Conservation (phyloP, 2,329 filamentous ascomycete genomes). For the Pseudocercospora fijiensis region DNA sequence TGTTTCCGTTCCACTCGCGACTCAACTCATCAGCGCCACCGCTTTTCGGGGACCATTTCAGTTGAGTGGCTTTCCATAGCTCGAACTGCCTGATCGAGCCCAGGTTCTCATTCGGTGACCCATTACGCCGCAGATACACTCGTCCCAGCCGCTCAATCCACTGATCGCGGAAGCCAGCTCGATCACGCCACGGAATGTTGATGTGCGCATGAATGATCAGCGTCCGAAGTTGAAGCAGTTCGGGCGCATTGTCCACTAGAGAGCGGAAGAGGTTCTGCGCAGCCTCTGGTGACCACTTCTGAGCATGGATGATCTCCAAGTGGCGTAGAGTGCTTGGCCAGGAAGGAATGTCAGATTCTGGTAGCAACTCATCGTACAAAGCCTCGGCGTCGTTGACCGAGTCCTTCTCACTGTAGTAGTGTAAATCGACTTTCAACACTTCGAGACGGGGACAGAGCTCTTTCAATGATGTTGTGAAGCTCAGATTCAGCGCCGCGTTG, state of each 20-base stretch:
- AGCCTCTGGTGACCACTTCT: slow-evolving; percentile 67
- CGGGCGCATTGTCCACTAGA: slow-evolving; percentile 67
- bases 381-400: slow-evolving; percentile 71
- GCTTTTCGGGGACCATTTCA: background rate
- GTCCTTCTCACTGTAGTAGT: slow-evolving; percentile 70
- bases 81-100: slow-evolving; percentile 46
- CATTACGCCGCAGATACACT: slow-evolving; percentile 59
- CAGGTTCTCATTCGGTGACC: slow-evolving; percentile 47
- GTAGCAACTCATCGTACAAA: slow-evolving; percentile 67
- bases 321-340: slow-evolving; percentile 74
- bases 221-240: slow-evolving; percentile 65
- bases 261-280: slow-evolving; percentile 78
- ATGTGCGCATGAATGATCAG: slow-evolving; percentile 75
- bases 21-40: slow-evolving; percentile 19
- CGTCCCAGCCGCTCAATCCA: slow-evolving; percentile 71
- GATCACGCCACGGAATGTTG: slow-evolving; percentile 74
- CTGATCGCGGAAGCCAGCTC: slow-evolving; percentile 72
- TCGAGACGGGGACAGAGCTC: slow-evolving; percentile 68
- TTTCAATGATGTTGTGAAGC: slow-evolving; percentile 68
- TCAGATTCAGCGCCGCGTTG: slow-evolving; percentile 74
- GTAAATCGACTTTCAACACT: slow-evolving; percentile 72
- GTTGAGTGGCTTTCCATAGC: slow-evolving; percentile 40
- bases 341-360: slow-evolving; percentile 62
- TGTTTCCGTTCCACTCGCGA: slow-evolving; percentile 15
- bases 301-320: slow-evolving; percentile 73